Conservation (phyloP, 768 basidiomycete genomes). For the Mycena galericulata region DNA sequence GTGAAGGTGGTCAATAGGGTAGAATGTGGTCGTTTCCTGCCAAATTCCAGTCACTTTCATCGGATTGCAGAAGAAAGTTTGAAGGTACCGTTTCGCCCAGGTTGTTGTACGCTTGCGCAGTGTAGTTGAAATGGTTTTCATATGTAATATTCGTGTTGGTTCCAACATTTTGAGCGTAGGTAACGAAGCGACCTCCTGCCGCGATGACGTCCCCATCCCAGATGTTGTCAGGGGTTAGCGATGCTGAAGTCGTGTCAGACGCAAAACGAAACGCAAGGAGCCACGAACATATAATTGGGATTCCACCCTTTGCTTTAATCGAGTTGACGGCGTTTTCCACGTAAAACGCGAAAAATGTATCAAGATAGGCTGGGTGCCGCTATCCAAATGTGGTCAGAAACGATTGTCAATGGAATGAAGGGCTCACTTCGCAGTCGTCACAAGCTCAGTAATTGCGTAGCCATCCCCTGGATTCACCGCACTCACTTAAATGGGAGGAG, state of each 20-base stretch:
- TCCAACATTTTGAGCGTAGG: conserved; percentile 43
- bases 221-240: conserved; percentile 49
- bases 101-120: conserved; percentile 45
- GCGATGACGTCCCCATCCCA: conserved; percentile 39
- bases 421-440: conserved; percentile 39
- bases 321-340: conserved; percentile 47
- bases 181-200: conserved; percentile 45
- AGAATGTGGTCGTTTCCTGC: conserved; percentile 39
- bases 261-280: not conserved
- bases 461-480: too few species aligned
- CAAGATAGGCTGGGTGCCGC: conserved; percentile 45
- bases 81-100: conserved; percentile 44
- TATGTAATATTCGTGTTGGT: conserved; percentile 41
- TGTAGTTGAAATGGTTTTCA: conserved; percentile 48
- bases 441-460: conserved; percentile 34
- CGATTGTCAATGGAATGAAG: not conserved
- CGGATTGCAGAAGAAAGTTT: too few species aligned
- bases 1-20: conserved; percentile 52
- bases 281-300: conserved; percentile 46
- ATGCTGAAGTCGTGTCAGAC: conserved; percentile 16
- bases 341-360: conserved; percentile 49
- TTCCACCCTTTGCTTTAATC: conserved; percentile 49
- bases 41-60: not conserved
- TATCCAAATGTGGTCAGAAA: conserved; percentile 22
- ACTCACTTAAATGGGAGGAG: too few species aligned